A percentile compares a stretch with the other conserved stretches of the same genome.
Conservation (phyloP, 2,329 filamentous ascomycete genomes). For the Hypomyces rosellus region DNA sequence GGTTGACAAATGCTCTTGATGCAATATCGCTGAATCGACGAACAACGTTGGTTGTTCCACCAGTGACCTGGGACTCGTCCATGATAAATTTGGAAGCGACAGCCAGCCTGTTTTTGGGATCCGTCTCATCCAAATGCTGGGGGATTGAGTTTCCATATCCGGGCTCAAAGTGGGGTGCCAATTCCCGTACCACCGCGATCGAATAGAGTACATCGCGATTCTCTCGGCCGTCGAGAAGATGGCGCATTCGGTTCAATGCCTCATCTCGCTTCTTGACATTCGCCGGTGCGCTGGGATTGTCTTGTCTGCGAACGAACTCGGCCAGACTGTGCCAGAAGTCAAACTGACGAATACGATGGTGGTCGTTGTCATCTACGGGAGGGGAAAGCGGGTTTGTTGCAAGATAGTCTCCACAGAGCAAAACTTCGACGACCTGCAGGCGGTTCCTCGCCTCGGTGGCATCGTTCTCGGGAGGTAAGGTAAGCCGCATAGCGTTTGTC, state of each 20-base stretch:
- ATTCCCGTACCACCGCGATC: conserved; percentile 70
- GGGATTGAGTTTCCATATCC: conserved; percentile 51
- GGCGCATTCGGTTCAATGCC: conserved; percentile 58
- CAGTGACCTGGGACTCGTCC: conserved; percentile 54
- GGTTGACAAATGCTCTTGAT: conserved; percentile 50
- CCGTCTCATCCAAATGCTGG: conserved; percentile 58
- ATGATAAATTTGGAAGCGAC: conserved; percentile 66
- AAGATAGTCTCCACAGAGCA: conserved; percentile 68
- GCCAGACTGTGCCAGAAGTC: conserved; percentile 80
- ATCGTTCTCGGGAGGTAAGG: conserved; percentile 50
- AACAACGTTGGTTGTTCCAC: conserved; percentile 69
- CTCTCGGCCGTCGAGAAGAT: conserved; percentile 70
- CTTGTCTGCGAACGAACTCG: conserved; percentile 54
- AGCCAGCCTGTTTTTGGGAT: conserved; percentile 58
- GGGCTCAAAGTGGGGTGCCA: conserved; percentile 59
- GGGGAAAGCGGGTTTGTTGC: conserved; percentile 48
- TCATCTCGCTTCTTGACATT: conserved; percentile 54
- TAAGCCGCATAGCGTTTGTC: conserved; percentile 25
- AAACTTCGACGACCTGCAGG: conserved; percentile 66
- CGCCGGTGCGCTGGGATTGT: conserved; percentile 43
- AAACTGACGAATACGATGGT: conserved; percentile 55
- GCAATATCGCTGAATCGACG: conserved; percentile 65
- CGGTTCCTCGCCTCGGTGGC: conserved; percentile 60
- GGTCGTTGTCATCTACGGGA: conserved; percentile 44
- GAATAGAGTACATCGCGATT: conserved; percentile 89